A percentile compares a stretch with the other conserved stretches of the same genome.
Conservation (phyloP, 2,329 filamentous ascomycete species). For the Pseudopyricularia cyperi region DNA sequence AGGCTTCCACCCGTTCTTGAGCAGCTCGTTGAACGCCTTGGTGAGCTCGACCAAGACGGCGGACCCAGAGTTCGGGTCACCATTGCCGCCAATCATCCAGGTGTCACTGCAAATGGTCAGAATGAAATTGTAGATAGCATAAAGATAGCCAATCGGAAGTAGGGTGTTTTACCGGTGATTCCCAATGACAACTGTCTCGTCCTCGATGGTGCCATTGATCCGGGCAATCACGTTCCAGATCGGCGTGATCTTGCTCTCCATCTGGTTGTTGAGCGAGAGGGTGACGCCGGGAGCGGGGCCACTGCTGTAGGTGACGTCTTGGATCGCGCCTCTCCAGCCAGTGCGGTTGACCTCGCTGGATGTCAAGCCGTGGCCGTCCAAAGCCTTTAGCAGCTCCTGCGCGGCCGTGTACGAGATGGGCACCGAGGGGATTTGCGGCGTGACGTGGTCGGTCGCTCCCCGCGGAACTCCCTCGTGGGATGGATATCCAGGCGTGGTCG, state of each 20-base stretch:
- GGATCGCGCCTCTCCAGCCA: constrained; percentile 38
- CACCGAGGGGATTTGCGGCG: constrained; percentile 66
- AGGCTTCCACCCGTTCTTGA: constrained; percentile 67
- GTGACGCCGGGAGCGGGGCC: constrained; percentile 39
- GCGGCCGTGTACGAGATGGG: constrained; percentile 71
- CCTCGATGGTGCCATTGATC: constrained; percentile 62
- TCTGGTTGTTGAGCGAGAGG: constrained; percentile 53
- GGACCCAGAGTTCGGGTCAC: constrained; percentile 59
- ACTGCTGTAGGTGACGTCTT: constrained; percentile 26
- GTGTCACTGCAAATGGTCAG: constrained; percentile 41
- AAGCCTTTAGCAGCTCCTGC: constrained; percentile 60
- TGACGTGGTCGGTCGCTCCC: constrained; percentile 44
- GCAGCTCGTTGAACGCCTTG: constrained; percentile 55
- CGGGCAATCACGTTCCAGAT: constrained; percentile 71
- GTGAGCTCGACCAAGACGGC: constrained; percentile 66
- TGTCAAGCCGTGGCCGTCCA: constrained; percentile 63
- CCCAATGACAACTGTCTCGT: constrained; percentile 67
- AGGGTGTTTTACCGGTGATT: constrained; percentile 53
- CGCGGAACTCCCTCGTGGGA: constrained; percentile 61
- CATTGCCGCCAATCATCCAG: constrained; percentile 65
- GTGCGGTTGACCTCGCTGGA: constrained; percentile 41
- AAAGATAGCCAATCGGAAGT: no score
- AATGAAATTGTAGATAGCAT: no score
- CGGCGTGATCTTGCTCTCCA: constrained; percentile 56
- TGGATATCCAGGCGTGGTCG: constrained; percentile 72